These are phyloP conservation scores for Nitzschia sp. DNA, from an alignment of 108 stramenopile species.

Conservation along the genomic window DNA sequence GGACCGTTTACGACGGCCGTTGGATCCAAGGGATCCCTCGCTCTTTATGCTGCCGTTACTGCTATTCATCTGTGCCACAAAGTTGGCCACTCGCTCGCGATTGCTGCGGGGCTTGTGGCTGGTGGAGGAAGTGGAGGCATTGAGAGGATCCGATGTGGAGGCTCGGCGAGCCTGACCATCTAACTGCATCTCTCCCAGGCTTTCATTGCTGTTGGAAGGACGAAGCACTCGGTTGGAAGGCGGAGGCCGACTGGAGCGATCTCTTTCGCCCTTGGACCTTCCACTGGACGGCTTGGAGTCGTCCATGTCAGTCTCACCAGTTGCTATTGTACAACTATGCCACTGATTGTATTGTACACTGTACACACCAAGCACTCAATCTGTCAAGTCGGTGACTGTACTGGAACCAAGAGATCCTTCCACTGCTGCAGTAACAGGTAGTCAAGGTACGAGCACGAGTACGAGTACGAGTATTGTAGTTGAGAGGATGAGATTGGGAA, in stretches of 20 bases:
- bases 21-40: background rate
- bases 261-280: background rate
- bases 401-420: no score
- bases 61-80: conserved; percentile 8
- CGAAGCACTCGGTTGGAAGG: background rate
- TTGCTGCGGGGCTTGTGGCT: background rate
- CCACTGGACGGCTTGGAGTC: conserved; percentile 5
- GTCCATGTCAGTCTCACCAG: background rate
- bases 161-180: background rate
- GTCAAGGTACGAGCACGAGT: no score
- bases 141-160: background rate
- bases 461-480: no score
- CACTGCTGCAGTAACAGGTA: no score
- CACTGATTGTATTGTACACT: no score
- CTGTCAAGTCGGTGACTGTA: no score
- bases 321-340: no score
- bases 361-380: no score
- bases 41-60: conserved; percentile 8
- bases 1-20: background rate
- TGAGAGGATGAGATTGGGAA: no score
- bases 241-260: conserved; percentile 1
- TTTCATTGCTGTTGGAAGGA: conserved; percentile 13
- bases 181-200: conserved; percentile 11
- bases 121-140: conserved; percentile 6
- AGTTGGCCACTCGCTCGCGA: conserved; percentile 7